phyloP scores from a whole-genome alignment of 140 eudicot species.

The Erigeron philadelphicus region DNA sequence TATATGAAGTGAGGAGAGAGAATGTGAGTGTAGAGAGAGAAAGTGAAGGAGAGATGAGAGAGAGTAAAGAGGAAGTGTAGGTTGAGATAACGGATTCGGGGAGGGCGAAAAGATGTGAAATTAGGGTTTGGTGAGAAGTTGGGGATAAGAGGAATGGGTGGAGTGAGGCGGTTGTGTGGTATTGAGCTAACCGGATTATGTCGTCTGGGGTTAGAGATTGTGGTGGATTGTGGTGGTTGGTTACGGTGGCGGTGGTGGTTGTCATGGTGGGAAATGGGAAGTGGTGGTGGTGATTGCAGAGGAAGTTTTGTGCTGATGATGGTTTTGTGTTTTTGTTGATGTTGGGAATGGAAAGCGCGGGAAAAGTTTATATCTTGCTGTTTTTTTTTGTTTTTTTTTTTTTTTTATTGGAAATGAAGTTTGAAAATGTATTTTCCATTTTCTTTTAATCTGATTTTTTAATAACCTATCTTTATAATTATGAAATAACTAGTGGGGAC shows the following conservation, averaged over 20 bases:
- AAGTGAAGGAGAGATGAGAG: slow-evolving; percentile 51
- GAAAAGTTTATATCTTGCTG: slow-evolving; percentile 8
- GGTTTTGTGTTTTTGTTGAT: neutral
- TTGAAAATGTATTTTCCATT: too few species aligned
- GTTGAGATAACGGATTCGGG: slow-evolving; percentile 48
- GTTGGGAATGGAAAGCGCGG: slow-evolving; percentile 30
- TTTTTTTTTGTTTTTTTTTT: too few species aligned
- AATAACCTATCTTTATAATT: too few species aligned
- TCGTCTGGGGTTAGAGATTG: slow-evolving; percentile 45
- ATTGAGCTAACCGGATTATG: slow-evolving; percentile 53
- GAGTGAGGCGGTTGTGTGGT: slow-evolving; percentile 43
- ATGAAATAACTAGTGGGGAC: too few species aligned
- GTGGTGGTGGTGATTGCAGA: slow-evolving; percentile 24
- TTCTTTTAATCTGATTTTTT: too few species aligned
- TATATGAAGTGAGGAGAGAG: slow-evolving; percentile 27
- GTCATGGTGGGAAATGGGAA: neutral
- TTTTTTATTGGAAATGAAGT: neutral
- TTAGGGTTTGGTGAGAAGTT: slow-evolving; percentile 48
- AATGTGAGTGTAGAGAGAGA: slow-evolving; percentile 44
- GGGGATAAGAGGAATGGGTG: slow-evolving; percentile 58
- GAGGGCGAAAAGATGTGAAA: slow-evolving; percentile 60
- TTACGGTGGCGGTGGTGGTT: slow-evolving; percentile 36
- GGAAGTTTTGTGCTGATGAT: neutral
- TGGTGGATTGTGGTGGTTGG: slow-evolving; percentile 29
- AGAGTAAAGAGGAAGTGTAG: slow-evolving; percentile 57